Evolutionary conservation across 495 filamentous ascomycete genomes (phyloP).

Genomic region (Aspergillus affinis): DNA sequence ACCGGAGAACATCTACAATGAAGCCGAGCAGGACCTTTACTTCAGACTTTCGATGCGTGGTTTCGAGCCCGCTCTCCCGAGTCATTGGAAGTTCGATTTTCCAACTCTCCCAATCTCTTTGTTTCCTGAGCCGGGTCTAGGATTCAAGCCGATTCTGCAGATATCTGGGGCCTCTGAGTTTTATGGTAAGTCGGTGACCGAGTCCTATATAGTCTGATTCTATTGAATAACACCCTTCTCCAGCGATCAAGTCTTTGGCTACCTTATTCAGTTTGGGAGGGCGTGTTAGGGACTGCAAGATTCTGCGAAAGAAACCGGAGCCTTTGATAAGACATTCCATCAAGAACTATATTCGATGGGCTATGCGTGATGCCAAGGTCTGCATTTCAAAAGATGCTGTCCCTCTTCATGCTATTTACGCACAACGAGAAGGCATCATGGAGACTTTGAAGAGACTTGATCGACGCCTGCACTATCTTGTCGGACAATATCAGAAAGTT

Average conservation of each 20-base stretch:
- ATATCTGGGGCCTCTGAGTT: conserved; percentile 33
- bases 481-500: conserved; percentile 22
- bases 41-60: conserved; percentile 57
- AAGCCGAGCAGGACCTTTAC: conserved; percentile 55
- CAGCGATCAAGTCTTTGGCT: conserved; percentile 40
- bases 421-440: conserved; percentile 27
- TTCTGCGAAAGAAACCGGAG: conserved; percentile 28
- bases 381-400: conserved; percentile 19
- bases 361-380: conserved; percentile 36
- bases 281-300: conserved; percentile 39
- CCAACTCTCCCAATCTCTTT: conserved; percentile 55
- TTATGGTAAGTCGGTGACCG: conserved; percentile 28
- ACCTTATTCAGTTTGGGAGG: conserved; percentile 39
- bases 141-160: conserved; percentile 48
- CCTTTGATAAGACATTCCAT: conserved; percentile 33
- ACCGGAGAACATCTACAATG: conserved; percentile 37
- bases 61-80: conserved; percentile 57
- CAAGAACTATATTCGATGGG: conserved; percentile 44
- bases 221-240: conserved; percentile 5
- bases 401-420: conserved; percentile 36
- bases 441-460: conserved; percentile 31
- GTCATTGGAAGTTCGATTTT: conserved; percentile 60
- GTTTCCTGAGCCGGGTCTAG: conserved; percentile 44
- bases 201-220: neutral
- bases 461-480: conserved; percentile 30